Evolutionary conservation across 2,329 filamentous ascomycete genomes (phyloP).

Genomic region (Clonostachys sp.): DNA sequence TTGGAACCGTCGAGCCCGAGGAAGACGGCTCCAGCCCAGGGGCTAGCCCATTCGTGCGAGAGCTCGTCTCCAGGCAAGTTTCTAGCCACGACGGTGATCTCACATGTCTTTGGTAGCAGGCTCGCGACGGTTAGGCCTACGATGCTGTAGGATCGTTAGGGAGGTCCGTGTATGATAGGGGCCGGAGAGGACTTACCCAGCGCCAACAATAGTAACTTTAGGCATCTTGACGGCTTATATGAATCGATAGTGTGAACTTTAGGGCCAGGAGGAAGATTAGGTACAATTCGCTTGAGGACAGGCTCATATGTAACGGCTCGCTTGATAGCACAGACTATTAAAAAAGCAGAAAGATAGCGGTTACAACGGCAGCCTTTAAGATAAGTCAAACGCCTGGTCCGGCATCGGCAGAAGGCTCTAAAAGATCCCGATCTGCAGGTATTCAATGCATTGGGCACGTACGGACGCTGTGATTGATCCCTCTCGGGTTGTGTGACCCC

Average conservation of each 20-base stretch:
- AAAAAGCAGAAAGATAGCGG: no score
- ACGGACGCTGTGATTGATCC: no score
- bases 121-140: slow-evolving; percentile 25
- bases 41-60: slow-evolving; percentile 18
- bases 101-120: slow-evolving; percentile 13
- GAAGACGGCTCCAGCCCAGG: slow-evolving; percentile 22
- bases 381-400: no score
- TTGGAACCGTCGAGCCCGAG: slow-evolving; percentile 10
- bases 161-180: not conserved
- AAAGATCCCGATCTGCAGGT: no score
- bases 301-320: no score
- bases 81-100: slow-evolving; percentile 22
- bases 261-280: not conserved
- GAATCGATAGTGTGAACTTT: not conserved
- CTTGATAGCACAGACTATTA: no score
- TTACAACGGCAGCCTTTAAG: no score
- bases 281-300: no score
- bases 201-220: slow-evolving; percentile 1
- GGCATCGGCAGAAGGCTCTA: no score
- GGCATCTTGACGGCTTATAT: not conserved
- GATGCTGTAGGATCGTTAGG: not conserved
- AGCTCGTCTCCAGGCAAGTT: slow-evolving; percentile 19
- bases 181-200: not conserved
- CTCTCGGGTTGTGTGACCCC: no score
- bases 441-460: no score